Evolutionary conservation across 2,329 filamentous ascomycete genomes (phyloP).

Genomic region (Hymenotorrendiella dingleyae): DNA sequence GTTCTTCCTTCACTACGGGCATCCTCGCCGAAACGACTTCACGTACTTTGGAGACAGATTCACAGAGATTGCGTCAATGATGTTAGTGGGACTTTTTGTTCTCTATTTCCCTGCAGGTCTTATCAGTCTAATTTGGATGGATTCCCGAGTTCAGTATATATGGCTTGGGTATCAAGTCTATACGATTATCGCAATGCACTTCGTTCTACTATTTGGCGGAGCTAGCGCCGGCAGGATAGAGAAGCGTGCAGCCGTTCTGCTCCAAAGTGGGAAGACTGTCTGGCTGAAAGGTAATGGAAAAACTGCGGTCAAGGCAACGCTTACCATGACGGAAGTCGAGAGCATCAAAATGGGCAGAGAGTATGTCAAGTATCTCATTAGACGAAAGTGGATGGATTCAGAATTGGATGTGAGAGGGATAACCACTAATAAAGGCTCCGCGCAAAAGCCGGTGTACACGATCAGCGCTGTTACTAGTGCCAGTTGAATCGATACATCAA

Average conservation of each 20-base stretch:
- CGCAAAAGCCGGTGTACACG: too few relatives aligned
- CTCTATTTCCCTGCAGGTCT: neutral
- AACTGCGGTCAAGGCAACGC: too few relatives aligned
- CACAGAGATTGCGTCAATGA: neutral
- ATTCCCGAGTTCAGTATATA: neutral
- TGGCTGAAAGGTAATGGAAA: too few relatives aligned
- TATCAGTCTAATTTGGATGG: neutral
- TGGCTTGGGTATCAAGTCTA: conserved; percentile 1
- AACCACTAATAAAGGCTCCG: too few relatives aligned
- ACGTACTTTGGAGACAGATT: neutral
- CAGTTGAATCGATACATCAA: too few relatives aligned
- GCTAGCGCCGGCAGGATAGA: neutral
- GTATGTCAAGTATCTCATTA: too few relatives aligned
- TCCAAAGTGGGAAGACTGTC: too few relatives aligned
- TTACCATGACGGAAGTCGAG: too few relatives aligned
- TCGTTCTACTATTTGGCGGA: neutral
- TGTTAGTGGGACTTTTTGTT: neutral
- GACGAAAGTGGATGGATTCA: too few relatives aligned
- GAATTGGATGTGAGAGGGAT: too few relatives aligned
- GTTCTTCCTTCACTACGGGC: neutral
- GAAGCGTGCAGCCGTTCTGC: neutral
- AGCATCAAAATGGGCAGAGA: too few relatives aligned
- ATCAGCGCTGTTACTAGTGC: too few relatives aligned
- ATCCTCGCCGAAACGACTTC: neutral
- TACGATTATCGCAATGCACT: neutral